phyloP scores from a whole-genome alignment of 345 rosid species.

The Punica granatum region DNA sequence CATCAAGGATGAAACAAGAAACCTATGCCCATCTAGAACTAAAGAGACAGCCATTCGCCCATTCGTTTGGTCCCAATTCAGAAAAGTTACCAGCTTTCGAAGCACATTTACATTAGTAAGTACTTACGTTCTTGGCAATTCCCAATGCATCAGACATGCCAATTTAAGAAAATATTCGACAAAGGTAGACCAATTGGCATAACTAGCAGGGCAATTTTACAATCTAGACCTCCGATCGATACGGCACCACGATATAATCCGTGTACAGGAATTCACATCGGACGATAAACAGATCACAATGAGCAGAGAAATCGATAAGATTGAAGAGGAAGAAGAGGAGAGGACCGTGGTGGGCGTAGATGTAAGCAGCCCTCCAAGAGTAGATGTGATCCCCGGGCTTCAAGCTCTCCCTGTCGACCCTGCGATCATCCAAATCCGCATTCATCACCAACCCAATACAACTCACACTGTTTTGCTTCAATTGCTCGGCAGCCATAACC shows the following conservation, averaged over 20 bases:
- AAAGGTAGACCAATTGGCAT: no score
- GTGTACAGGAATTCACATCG: neutral
- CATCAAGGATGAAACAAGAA: neutral
- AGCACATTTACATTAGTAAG: no score
- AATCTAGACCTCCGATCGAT: neutral
- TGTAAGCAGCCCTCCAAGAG: conserved; percentile 81
- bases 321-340: neutral
- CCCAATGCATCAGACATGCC: neutral
- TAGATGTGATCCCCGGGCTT: conserved; percentile 89
- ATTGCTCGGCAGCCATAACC: conserved; percentile 1
- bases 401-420: conserved; percentile 46
- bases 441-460: neutral
- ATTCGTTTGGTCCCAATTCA: neutral
- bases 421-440: conserved; percentile 16
- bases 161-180: neutral
- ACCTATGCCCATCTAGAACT: neutral
- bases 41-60: neutral
- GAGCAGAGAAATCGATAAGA: conserved; percentile 13
- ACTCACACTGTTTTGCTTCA: neutral
- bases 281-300: neutral
- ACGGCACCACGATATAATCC: neutral
- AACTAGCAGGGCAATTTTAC: no score
- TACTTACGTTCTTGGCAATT: no score
- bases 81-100: no score
- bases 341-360: conserved; percentile 86